Evolutionary conservation across 257 asterid species (phyloP).

Genomic region (Craterostigma plantagineum): DNA sequence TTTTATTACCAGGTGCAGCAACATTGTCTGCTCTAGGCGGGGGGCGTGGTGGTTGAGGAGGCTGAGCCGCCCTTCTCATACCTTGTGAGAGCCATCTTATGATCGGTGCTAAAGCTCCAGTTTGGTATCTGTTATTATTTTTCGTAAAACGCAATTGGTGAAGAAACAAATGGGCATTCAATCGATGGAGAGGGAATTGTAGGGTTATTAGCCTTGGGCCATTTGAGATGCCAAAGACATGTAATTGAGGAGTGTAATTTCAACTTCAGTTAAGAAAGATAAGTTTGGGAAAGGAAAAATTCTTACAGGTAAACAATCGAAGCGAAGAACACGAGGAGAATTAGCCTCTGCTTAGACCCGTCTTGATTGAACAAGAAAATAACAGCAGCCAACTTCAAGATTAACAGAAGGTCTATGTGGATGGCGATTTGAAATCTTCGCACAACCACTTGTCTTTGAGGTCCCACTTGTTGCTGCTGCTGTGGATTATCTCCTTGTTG

Average conservation of each 20-base stretch:
- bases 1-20: too few relatives aligned
- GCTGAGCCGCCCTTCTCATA: constrained; percentile 85
- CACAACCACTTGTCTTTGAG: constrained; percentile 54
- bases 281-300: neutral
- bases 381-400: constrained; percentile 84
- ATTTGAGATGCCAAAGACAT: too few relatives aligned
- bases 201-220: too few relatives aligned
- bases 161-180: too few relatives aligned
- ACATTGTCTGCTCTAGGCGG: constrained; percentile 31
- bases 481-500: constrained; percentile 38
- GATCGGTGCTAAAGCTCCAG: constrained; percentile 93
- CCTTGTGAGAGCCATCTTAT: constrained; percentile 94
- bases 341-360: constrained; percentile 79
- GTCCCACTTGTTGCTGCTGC: constrained; percentile 46
- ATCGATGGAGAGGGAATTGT: too few relatives aligned
- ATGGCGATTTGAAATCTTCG: constrained; percentile 82
- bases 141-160: neutral
- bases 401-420: constrained; percentile 70
- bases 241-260: neutral
- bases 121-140: constrained; percentile 72
- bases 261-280: neutral
- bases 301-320: constrained; percentile 74
- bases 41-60: constrained; percentile 61
- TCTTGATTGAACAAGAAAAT: constrained; percentile 91
- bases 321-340: constrained; percentile 69